These are phyloP conservation scores for Fraxinus sp. DNA, from an alignment of 305 asterid species.

Conservation along the genomic window DNA sequence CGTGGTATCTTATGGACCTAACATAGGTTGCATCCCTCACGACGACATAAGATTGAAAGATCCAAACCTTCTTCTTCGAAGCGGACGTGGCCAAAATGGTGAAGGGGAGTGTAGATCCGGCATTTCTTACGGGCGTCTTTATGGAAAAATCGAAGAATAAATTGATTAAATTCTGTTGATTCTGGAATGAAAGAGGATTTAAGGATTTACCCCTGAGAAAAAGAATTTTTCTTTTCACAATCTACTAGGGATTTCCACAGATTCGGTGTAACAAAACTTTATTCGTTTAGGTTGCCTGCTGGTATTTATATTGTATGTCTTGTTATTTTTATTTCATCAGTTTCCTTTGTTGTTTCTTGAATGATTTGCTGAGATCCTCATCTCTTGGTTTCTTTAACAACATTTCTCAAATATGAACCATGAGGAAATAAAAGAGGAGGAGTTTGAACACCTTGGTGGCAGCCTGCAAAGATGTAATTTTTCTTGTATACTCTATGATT, in stretches of 20 bases:
- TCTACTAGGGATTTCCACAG: neutral
- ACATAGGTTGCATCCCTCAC: too few relatives aligned
- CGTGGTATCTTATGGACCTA: too few relatives aligned
- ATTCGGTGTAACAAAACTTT: neutral
- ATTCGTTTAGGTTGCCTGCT: neutral
- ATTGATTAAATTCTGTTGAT: neutral
- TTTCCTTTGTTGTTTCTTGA: neutral
- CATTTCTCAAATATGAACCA: neutral
- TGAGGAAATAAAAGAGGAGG: neutral
- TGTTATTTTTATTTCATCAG: neutral
- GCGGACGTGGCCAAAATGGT: too few relatives aligned
- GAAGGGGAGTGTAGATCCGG: neutral
- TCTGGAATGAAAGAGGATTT: neutral
- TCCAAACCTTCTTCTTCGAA: too few relatives aligned
- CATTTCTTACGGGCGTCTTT: neutral
- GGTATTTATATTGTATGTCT: neutral
- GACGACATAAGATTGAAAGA: too few relatives aligned
- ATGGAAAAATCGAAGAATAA: neutral
- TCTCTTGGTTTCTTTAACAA: neutral
- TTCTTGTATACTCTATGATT: neutral
- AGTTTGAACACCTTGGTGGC: neutral
- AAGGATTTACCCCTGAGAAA: neutral
- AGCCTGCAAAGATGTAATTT: neutral
- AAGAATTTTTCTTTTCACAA: neutral
- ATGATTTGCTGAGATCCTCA: neutral